Evolutionary conservation across 441 rosid genomes (phyloP).

Genomic region (Erysimum pusillum): DNA sequence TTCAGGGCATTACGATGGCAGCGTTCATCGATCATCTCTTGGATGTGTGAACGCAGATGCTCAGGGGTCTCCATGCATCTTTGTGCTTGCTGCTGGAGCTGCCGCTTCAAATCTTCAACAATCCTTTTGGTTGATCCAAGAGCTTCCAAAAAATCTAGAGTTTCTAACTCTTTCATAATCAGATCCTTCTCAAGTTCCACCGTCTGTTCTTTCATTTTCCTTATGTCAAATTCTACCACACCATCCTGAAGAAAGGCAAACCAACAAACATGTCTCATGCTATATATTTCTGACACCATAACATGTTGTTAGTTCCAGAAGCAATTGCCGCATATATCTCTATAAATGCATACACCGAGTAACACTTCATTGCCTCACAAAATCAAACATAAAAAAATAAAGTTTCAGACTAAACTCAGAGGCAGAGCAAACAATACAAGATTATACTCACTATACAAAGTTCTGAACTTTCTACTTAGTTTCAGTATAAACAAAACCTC

Average conservation of each 20-base stretch:
- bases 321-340: neutral
- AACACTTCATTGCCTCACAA: neutral
- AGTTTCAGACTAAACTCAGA: slow-evolving; percentile 6
- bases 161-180: slow-evolving; percentile 87
- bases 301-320: neutral
- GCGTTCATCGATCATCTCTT: slow-evolving; percentile 65
- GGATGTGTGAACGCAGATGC: slow-evolving; percentile 47
- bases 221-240: slow-evolving; percentile 70
- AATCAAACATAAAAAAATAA: neutral
- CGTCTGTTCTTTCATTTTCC: slow-evolving; percentile 75
- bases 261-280: slow-evolving; percentile 10
- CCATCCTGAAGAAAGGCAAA: slow-evolving; percentile 46
- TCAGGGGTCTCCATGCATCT: slow-evolving; percentile 53
- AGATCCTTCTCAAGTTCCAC: slow-evolving; percentile 87
- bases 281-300: neutral
- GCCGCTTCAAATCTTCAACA: slow-evolving; percentile 76
- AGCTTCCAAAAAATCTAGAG: slow-evolving; percentile 90
- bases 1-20: slow-evolving; percentile 44
- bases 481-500: neutral
- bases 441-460: neutral
- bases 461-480: neutral
- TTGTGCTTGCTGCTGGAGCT: slow-evolving; percentile 75
- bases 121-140: slow-evolving; percentile 79
- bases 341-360: neutral
- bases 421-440: slow-evolving; percentile 1